These are phyloP conservation scores for Leccinum aurantiacum DNA, from an alignment of 768 basidiomycete genomes.

Conservation along the genomic window DNA sequence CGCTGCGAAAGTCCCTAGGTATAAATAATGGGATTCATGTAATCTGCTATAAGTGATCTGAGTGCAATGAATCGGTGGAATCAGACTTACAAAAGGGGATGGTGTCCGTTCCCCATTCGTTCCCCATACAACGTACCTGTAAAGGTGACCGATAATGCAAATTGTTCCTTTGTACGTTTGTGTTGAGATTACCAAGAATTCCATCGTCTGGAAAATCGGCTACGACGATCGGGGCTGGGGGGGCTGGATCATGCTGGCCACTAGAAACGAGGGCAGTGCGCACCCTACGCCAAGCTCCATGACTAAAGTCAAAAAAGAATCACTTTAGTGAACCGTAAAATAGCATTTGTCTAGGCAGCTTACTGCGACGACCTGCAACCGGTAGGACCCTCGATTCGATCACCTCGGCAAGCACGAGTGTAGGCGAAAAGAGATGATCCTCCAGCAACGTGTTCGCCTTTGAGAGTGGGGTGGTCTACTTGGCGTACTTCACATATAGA, in stretches of 20 bases:
- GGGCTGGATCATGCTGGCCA: slow-evolving; percentile 43
- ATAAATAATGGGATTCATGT: background rate
- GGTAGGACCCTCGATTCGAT: slow-evolving; percentile 58
- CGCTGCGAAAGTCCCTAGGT: slow-evolving; percentile 15
- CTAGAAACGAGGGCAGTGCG: slow-evolving; percentile 63
- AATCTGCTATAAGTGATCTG: background rate
- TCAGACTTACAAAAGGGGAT: slow-evolving; percentile 46
- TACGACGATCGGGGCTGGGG: slow-evolving; percentile 54
- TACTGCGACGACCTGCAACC: slow-evolving; percentile 43
- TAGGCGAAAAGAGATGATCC: slow-evolving; percentile 72
- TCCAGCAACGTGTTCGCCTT: slow-evolving; percentile 72
- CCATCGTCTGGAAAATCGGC: slow-evolving; percentile 70
- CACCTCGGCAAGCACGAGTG: slow-evolving; percentile 62
- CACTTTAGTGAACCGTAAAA: background rate
- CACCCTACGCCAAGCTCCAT: slow-evolving; percentile 74
- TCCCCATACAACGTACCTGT: slow-evolving; percentile 44
- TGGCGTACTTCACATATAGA: slow-evolving; percentile 4
- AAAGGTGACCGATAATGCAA: too few species aligned
- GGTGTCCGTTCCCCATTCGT: slow-evolving; percentile 65
- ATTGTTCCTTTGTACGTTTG: slow-evolving; percentile 45
- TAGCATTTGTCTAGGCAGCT: slow-evolving; percentile 2
- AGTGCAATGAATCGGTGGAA: background rate
- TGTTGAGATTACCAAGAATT: slow-evolving; percentile 55
- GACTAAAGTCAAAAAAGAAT: slow-evolving; percentile 37
- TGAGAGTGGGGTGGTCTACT: background rate